Conservation (phyloP, 2,329 filamentous ascomycete genomes). For the Colletotrichum horii region DNA sequence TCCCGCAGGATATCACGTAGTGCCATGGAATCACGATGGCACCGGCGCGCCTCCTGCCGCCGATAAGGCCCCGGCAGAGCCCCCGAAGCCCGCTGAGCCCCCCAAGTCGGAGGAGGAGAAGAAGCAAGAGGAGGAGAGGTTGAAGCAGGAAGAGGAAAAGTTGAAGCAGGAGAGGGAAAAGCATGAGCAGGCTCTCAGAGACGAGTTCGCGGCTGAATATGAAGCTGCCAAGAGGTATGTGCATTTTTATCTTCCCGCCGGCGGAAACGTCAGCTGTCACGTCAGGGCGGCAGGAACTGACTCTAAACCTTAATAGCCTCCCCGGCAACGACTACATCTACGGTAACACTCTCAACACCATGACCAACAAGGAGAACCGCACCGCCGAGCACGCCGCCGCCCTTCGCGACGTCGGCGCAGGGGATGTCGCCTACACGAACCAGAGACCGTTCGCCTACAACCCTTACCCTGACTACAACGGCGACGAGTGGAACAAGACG, state of each 20-base stretch:
- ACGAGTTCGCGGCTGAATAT: slow-evolving; percentile 36
- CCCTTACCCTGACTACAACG: slow-evolving; percentile 76
- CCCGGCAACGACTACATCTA: slow-evolving; percentile 58
- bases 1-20: slow-evolving; percentile 36
- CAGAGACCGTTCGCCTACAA: slow-evolving; percentile 62
- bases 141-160: slow-evolving; percentile 4
- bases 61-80: not conserved
- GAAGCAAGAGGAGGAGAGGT: slow-evolving; percentile 16
- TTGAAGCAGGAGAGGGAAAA: slow-evolving; percentile 24
- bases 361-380: slow-evolving; percentile 46
- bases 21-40: slow-evolving; percentile 31
- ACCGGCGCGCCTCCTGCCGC: not conserved
- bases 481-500: slow-evolving; percentile 59
- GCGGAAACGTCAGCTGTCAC: slow-evolving; percentile 17
- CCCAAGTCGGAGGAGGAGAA: slow-evolving; percentile 19
- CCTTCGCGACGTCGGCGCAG: slow-evolving; percentile 17
- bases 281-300: not conserved
- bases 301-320: slow-evolving; percentile 34
- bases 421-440: slow-evolving; percentile 39
- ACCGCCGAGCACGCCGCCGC: slow-evolving; percentile 30
- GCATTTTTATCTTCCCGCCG: not conserved
- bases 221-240: slow-evolving; percentile 46
- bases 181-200: slow-evolving; percentile 33
- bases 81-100: not conserved
- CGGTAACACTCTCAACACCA: slow-evolving; percentile 56